phyloP scores from a whole-genome alignment of 2,329 filamentous ascomycete genomes.

The Colletotrichum sp. region DNA sequence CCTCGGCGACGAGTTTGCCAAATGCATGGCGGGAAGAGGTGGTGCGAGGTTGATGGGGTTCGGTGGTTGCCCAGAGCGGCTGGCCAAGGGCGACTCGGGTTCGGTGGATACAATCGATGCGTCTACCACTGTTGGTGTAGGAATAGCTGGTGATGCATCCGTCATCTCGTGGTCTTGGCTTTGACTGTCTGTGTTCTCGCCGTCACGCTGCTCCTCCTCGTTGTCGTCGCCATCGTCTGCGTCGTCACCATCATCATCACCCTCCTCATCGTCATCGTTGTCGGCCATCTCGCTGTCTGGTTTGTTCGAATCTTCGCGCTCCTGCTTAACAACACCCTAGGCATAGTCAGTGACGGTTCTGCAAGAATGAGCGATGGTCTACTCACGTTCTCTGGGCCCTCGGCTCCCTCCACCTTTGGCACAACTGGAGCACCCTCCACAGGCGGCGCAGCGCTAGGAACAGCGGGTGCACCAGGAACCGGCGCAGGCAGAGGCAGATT shows the following conservation, averaged over 20 bases:
- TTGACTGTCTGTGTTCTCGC: constrained; percentile 32
- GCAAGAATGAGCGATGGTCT: not conserved
- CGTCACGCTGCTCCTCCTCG: constrained; percentile 47
- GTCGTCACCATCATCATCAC: constrained; percentile 52
- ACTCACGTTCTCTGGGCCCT: constrained; percentile 18
- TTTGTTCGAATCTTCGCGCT: constrained; percentile 48
- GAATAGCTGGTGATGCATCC: constrained; percentile 34
- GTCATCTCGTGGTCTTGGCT: constrained; percentile 32
- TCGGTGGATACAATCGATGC: constrained; percentile 23
- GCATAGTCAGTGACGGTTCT: constrained; percentile 22
- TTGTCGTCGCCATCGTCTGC: constrained; percentile 53
- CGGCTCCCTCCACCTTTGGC: constrained; percentile 15
- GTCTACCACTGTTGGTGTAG: constrained; percentile 26
- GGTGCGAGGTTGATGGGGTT: constrained; percentile 37
- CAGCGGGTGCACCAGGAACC: constrained; percentile 25
- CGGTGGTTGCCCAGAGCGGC: constrained; percentile 16
- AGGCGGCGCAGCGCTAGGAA: constrained; percentile 28
- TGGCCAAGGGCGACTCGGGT: constrained; percentile 15
- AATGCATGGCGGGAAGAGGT: constrained; percentile 29
- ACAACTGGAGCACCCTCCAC: constrained; percentile 30
- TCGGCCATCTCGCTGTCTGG: constrained; percentile 61
- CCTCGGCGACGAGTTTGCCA: constrained; percentile 31
- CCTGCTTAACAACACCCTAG: constrained; percentile 47
- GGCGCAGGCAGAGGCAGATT: constrained; percentile 52
- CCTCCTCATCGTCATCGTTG: constrained; percentile 51